A percentile compares a stretch with the other conserved stretches of the same genome.
Conservation (phyloP, 148 eudicot genomes). For the Chenopodium album region DNA sequence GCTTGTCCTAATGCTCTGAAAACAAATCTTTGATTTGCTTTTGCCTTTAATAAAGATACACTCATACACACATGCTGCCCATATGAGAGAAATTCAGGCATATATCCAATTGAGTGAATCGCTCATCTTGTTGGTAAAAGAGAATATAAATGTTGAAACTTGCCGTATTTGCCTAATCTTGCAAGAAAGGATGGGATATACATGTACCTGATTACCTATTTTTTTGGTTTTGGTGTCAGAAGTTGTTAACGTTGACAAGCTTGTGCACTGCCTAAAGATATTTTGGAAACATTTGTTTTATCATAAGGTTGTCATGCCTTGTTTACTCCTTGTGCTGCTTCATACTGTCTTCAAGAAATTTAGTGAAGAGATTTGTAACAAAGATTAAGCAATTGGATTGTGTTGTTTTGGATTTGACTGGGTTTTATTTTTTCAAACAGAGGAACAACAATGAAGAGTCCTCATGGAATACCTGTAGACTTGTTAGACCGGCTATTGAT, state of each 20-base stretch:
- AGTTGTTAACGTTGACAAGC: background rate
- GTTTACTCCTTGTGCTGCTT: background rate
- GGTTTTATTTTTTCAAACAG: constrained; percentile 37
- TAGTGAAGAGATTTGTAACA: background rate
- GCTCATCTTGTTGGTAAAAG: background rate
- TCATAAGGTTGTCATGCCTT: background rate
- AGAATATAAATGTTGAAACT: background rate
- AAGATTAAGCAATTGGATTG: background rate
- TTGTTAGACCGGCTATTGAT: constrained; percentile 77
- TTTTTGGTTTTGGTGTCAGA: no score
- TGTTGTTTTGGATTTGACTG: background rate
- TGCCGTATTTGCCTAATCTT: background rate
- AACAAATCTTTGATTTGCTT: background rate
- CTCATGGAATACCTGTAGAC: constrained; percentile 97
- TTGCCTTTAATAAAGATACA: background rate
- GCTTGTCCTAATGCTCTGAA: background rate
- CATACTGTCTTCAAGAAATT: background rate
- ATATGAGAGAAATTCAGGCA: background rate
- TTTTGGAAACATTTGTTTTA: background rate
- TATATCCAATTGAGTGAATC: background rate
- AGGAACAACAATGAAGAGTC: constrained; percentile 93
- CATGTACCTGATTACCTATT: background rate
- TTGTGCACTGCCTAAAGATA: background rate
- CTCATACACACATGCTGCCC: background rate
- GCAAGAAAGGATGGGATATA: background rate